A percentile compares a stretch with the other conserved stretches of the same genome.
Evolutionary conservation across 1,139 yeast species (phyloP).

Genomic region (Diutina pseudorugosa): DNA sequence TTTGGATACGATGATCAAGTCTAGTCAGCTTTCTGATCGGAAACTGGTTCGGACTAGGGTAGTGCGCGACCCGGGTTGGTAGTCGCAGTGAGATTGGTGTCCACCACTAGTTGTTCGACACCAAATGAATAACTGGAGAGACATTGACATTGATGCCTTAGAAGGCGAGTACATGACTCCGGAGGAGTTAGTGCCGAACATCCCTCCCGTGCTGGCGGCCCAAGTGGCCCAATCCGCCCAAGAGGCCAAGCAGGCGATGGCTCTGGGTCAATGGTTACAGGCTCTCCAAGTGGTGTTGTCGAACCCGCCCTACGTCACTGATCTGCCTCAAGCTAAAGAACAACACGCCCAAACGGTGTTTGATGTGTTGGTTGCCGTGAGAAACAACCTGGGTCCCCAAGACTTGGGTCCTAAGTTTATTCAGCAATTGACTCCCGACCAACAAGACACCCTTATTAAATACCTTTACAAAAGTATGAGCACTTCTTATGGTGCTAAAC

Average conservation of each 20-base stretch:
- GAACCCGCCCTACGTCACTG: constrained; percentile 77
- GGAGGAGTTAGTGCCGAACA: constrained; percentile 50
- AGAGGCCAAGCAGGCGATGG: constrained; percentile 49
- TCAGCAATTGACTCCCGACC: constrained; percentile 43
- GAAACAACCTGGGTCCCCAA: constrained; percentile 38
- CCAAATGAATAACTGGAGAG: constrained; percentile 49
- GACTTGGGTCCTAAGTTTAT: constrained; percentile 52
- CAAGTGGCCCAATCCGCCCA: constrained; percentile 46
- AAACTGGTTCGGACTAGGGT: neutral
- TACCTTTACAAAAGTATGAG: constrained; percentile 83
- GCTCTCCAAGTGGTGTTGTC: constrained; percentile 56
- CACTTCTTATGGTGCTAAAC: constrained; percentile 64
- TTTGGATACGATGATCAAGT: too few species aligned
- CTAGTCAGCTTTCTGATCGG: too few species aligned
- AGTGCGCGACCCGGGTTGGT: neutral
- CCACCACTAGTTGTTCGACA: constrained; percentile 3
- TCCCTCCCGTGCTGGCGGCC: constrained; percentile 24
- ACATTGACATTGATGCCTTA: constrained; percentile 83
- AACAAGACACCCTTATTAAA: constrained; percentile 72
- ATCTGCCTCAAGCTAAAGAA: constrained; percentile 35
- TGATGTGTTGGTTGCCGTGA: constrained; percentile 63
- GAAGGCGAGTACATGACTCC: constrained; percentile 64
- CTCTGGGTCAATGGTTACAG: constrained; percentile 59
- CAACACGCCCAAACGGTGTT: constrained; percentile 46
- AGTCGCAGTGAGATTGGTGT: neutral